Conservation (phyloP, 441 rosid species). For the Adansonia madagascariensis region DNA sequence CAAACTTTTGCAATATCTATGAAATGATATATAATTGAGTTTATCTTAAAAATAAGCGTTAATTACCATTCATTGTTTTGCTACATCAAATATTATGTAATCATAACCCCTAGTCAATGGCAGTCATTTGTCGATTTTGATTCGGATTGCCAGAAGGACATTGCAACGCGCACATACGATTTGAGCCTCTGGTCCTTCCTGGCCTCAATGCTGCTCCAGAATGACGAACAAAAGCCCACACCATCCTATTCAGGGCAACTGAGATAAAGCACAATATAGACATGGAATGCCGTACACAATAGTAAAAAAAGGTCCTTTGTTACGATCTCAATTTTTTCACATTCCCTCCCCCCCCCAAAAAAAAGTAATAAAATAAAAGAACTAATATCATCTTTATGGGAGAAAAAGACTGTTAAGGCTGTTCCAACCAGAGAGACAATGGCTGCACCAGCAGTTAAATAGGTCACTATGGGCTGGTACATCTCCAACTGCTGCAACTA, state of each 20-base stretch:
- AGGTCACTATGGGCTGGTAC: slow-evolving; percentile 69
- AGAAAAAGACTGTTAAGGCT: slow-evolving; percentile 64
- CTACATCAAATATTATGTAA: too few species aligned
- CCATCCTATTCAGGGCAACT: slow-evolving; percentile 58
- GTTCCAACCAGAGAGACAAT: slow-evolving; percentile 77
- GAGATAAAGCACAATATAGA: slow-evolving; percentile 5
- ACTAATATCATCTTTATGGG: too few species aligned
- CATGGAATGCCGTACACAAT: neutral
- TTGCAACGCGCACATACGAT: slow-evolving; percentile 43
- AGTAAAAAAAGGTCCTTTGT: neutral
- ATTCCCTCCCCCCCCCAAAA: too few species aligned
- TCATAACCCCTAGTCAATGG: too few species aligned
- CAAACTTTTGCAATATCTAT: too few species aligned
- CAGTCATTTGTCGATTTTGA: slow-evolving; percentile 48
- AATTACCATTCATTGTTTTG: too few species aligned
- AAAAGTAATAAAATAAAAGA: too few species aligned
- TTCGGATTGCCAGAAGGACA: slow-evolving; percentile 80
- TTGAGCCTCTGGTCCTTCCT: slow-evolving; percentile 76
- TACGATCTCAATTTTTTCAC: too few species aligned
- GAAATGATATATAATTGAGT: too few species aligned
- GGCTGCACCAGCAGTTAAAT: slow-evolving; percentile 70
- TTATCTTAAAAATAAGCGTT: too few species aligned
- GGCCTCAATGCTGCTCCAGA: slow-evolving; percentile 51
- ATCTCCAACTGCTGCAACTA: slow-evolving; percentile 82
- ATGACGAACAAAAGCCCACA: too few species aligned